Conservation (phyloP, 345 rosid species). For the Gynandropsis gynandra region DNA sequence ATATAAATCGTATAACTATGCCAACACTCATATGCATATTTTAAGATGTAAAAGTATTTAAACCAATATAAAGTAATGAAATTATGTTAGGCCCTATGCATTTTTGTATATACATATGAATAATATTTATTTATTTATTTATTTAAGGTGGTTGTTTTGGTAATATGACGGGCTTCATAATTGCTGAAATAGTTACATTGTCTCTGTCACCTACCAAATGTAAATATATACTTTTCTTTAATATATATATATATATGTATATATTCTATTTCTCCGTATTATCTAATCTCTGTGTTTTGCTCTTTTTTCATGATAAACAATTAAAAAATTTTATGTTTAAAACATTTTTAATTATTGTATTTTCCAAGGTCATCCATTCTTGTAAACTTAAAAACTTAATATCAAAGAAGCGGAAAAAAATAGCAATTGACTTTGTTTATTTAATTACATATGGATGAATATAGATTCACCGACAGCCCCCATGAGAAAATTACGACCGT, state of each 20-base stretch:
- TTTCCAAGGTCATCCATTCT: background rate
- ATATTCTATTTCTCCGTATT: background rate
- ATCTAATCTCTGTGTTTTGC: no score
- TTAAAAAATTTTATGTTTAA: no score
- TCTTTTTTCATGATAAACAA: no score
- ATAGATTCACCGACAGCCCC: slow-evolving; percentile 19
- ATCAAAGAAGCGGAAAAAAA: no score
- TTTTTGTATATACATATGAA: no score
- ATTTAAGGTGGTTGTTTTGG: slow-evolving; percentile 6
- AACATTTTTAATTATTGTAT: background rate
- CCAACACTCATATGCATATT: no score
- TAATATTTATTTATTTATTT: no score
- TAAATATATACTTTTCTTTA: background rate
- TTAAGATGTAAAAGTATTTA: no score
- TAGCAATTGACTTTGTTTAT: slow-evolving; percentile 17
- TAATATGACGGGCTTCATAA: slow-evolving; percentile 3
- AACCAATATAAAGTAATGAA: no score
- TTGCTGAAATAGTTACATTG: slow-evolving; percentile 12
- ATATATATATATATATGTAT: background rate
- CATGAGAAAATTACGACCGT: slow-evolving; percentile 13
- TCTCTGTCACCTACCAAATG: slow-evolving; percentile 18
- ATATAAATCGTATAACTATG: no score
- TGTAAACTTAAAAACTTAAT: no score
- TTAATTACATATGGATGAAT: slow-evolving; percentile 1
- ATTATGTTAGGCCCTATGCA: no score